A percentile compares a stretch with the other conserved stretches of the same genome.
phyloP scores from a whole-genome alignment of 2,329 filamentous ascomycete species.

The Karstenula rhodostoma region DNA sequence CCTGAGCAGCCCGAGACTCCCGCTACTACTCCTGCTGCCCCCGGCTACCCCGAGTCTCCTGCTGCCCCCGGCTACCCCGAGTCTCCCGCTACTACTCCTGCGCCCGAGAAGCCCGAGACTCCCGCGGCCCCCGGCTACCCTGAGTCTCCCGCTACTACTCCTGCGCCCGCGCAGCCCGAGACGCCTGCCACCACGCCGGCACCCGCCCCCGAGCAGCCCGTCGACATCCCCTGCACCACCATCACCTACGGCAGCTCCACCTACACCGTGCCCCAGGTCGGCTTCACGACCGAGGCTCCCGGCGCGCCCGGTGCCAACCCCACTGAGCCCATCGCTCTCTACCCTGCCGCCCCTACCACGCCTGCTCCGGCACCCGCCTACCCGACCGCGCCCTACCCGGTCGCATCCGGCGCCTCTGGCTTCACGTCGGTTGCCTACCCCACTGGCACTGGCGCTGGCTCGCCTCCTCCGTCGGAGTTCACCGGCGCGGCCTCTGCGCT shows the following conservation, averaged over 20 bases:
- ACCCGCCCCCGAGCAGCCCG: constrained; percentile 23
- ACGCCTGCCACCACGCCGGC: constrained; percentile 18
- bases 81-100: constrained; percentile 29
- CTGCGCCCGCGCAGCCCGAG: constrained; percentile 19
- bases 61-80: constrained; percentile 6
- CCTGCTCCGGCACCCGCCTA: constrained; percentile 42
- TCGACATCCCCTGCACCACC: constrained; percentile 44
- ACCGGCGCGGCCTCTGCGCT: constrained; percentile 45
- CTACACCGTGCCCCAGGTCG: constrained; percentile 57
- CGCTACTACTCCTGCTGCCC: constrained; percentile 18
- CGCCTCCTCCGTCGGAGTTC: constrained; percentile 38
- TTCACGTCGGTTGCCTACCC: constrained; percentile 33
- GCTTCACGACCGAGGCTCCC: constrained; percentile 51
- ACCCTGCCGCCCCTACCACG: constrained; percentile 43
- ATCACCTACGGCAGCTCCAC: constrained; percentile 54
- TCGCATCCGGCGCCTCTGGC: constrained; percentile 25
- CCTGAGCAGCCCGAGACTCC: constrained; percentile 14
- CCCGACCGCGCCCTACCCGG: constrained; percentile 39
- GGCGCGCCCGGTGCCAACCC: constrained; percentile 32
- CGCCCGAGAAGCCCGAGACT: no score
- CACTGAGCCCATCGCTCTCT: constrained; percentile 46
- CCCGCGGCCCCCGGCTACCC: neutral
- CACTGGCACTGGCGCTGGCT: constrained; percentile 34
- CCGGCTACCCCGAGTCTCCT: constrained; percentile 15
- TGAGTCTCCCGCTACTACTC: constrained; percentile 10